Conservation (phyloP, 202 grass and related monocot species). For the Panicum hallii region DNA sequence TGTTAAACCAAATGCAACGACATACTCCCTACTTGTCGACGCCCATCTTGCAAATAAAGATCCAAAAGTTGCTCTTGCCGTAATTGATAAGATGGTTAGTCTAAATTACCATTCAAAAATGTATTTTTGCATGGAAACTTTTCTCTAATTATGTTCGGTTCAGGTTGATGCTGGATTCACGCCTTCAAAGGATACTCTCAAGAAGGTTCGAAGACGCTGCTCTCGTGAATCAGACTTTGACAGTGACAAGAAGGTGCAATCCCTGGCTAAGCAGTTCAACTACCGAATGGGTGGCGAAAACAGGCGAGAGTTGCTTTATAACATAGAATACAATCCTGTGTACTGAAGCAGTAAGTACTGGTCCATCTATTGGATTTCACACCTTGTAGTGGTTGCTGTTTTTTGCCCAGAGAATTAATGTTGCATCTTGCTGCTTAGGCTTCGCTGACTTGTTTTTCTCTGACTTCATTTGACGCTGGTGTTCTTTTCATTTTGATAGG, state of each 20-base stretch:
- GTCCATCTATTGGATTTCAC: background rate
- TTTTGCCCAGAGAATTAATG: background rate
- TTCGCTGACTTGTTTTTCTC: background rate
- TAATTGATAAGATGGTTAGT: slow-evolving; percentile 75
- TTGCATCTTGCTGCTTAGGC: slow-evolving; percentile 14
- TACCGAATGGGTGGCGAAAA: slow-evolving; percentile 74
- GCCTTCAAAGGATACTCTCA: slow-evolving; percentile 81
- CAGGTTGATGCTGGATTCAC: slow-evolving; percentile 81
- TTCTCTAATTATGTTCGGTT: slow-evolving; percentile 41
- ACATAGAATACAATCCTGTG: slow-evolving; percentile 66
- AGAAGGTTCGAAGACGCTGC: slow-evolving; percentile 83
- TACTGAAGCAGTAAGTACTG: slow-evolving; percentile 60
- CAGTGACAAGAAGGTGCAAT: slow-evolving; percentile 72
- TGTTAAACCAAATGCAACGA: slow-evolving; percentile 85
- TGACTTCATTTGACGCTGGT: slow-evolving; percentile 5
- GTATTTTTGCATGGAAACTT: background rate
- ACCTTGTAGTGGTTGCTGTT: background rate
- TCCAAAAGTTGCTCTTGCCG: slow-evolving; percentile 70
- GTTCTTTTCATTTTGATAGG: slow-evolving; percentile 50
- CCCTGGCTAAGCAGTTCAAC: slow-evolving; percentile 64
- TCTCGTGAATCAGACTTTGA: slow-evolving; percentile 86
- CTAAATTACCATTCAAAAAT: slow-evolving; percentile 37
- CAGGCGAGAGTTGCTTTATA: slow-evolving; percentile 80
- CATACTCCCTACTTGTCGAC: slow-evolving; percentile 81
- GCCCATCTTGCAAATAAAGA: slow-evolving; percentile 79